Percentiles rank a stretch among this genome's conserved stretches.
Conservation (phyloP, 345 rosid species). For the Syzygium aqueum region DNA sequence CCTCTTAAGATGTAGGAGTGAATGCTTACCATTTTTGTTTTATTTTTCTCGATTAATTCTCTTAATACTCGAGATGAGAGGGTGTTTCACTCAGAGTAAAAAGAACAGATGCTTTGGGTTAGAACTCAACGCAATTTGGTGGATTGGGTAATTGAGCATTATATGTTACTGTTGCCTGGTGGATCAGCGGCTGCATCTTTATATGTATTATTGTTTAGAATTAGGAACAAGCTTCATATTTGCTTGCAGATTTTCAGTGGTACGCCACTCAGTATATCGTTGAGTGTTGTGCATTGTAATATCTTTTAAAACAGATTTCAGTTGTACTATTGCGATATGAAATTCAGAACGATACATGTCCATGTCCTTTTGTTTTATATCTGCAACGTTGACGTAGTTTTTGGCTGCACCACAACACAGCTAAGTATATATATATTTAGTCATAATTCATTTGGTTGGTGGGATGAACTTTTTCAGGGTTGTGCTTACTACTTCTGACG, state of each 20-base stretch:
- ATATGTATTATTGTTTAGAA: background rate
- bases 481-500: slow-evolving; percentile 59
- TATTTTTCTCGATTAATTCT: background rate
- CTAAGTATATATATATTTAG: background rate
- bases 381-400: background rate
- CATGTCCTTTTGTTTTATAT: background rate
- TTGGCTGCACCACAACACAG: background rate
- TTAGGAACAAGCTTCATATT: background rate
- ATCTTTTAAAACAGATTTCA: background rate
- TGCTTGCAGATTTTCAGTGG: background rate
- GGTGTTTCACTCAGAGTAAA: background rate
- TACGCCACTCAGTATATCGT: background rate
- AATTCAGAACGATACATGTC: background rate
- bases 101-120: background rate
- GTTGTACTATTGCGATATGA: background rate
- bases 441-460: background rate
- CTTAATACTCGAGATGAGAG: background rate
- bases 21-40: background rate
- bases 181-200: background rate
- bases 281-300: background rate
- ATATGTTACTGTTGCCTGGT: background rate
- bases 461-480: slow-evolving; percentile 34
- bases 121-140: background rate
- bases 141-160: background rate
- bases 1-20: background rate